Base-by-base conservation (phyloP, 768 basidiomycete species). In the Sarcomyxa edulis region DNA sequence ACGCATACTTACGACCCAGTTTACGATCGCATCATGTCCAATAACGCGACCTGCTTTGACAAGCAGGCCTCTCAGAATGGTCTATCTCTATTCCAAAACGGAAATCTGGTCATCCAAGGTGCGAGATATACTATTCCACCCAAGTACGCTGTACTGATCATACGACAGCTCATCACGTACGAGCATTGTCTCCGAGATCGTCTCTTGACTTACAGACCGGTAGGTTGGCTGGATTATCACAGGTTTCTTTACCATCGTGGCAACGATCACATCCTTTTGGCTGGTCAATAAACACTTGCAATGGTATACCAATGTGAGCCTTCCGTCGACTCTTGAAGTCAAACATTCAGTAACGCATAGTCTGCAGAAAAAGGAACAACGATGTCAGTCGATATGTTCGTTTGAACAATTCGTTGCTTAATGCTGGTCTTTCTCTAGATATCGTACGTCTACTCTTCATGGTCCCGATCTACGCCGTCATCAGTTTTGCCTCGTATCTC, bases 381-480 rank as follows among this genome's bases (percentile, higher is more conserved):
- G 83, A 35, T 81, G 82, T 81, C 48, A 23, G 71, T 48, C 14
- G 9, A 6, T 30, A 24, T 7, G 5, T 20, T 25, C 18, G 14
- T 8, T 19, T 11, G 8, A 19, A 22, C 3, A 26, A 15, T 28
- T 38, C 12, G 15, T 25, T 1, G 22, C 37, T 31, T 27, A 42
- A 18, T 37, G n/a, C 26, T 33, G 27, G 24, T 41, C 6, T 33
- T 42, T 14, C 25, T 16, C 2, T 40, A 84, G 80, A 84, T 52
- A 82, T 85, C 48, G 71, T 85, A 33, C 78, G 86, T 7, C 60
- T 88, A 14, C 68, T 90, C 16, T 76, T 88, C 58, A 79, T 90
- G 78, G 82, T 86, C 3, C 83, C 84, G 2, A 67, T 86, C 22
- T 90, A 90, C 53, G 77, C 81, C 7, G 51, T 72, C 26, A 74